Evolutionary conservation across 139 green algal genomes (phyloP), one percentile per base, ranked within the genome.

Genomic region (Chlamydomonas asymmetrica): DNA sequence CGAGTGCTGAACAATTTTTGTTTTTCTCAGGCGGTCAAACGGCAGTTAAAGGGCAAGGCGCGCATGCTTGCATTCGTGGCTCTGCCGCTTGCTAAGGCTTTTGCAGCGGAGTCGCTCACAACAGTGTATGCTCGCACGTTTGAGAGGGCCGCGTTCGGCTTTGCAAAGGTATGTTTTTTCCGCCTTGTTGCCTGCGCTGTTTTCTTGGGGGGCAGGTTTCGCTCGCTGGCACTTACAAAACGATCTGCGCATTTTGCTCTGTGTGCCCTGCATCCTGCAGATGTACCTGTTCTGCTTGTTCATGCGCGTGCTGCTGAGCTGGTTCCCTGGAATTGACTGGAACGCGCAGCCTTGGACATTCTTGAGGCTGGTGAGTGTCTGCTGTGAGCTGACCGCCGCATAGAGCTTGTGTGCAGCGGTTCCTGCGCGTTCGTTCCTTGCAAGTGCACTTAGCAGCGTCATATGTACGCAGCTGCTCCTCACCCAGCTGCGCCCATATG

Each of bases 301-400:
- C 80, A 81, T 97, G 66, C 88, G 95, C 39, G 95, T 98, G 71
- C 90, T 98, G 75, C 87, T 98, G 59, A 92, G 86, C 56, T 98
- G 95, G 95, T 98, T 98, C 87, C 95, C 95, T 9, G 91, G 89
- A 63, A 94, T 98, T 71, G 91, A 97, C 85, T 98, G 95, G 95
- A 93, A 97, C 60, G 73, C 86, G 32, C 91, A 98, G 78, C 95
- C 95, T 2, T 98, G 93, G 92, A 88, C 94, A 31, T 94, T 95
- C 62, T 84, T 98, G 37, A 80, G 92, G 16, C 91, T 97, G 86
- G 92, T 97, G 70, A 66, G 85, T 37, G n/a, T n/a, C n/a, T n/a
- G n/a, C n/a, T n/a, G n/a, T n/a, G n/a, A n/a, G n/a, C n/a, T n/a
- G n/a, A n/a, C n/a, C n/a, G n/a, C n/a, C n/a, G n/a, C n/a, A n/a